A percentile compares a stretch with the other conserved stretches of the same genome.
Conservation (phyloP, 164 flowering plant genomes). For the Magnolia officinalis region DNA sequence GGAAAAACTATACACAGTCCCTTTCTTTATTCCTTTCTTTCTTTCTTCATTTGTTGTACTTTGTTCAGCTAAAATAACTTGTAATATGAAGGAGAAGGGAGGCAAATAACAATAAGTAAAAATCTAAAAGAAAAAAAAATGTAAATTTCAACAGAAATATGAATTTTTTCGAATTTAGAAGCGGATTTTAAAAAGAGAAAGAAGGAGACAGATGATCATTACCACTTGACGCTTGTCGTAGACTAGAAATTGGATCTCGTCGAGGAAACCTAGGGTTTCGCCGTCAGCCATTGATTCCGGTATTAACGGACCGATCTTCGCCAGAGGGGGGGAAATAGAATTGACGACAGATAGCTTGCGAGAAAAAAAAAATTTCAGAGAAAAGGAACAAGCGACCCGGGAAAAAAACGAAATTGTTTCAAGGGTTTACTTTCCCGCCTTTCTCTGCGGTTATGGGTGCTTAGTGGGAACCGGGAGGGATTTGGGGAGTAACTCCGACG, state of each 20-base stretch:
- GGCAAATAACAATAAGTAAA: no score
- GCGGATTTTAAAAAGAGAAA: neutral
- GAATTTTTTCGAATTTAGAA: neutral
- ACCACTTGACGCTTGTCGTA: slow-evolving; percentile 40
- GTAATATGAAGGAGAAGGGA: no score
- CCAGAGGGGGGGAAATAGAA: neutral
- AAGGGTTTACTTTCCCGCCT: slow-evolving; percentile 25
- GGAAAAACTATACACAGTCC: no score
- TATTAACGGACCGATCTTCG: neutral
- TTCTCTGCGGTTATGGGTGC: neutral
- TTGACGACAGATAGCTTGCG: neutral
- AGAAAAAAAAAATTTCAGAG: neutral
- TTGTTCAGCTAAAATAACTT: no score
- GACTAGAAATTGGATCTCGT: slow-evolving; percentile 28
- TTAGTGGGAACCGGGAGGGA: no score
- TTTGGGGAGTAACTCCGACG: no score
- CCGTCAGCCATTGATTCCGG: slow-evolving; percentile 18
- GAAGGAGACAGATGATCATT: neutral
- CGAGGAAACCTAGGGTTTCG: slow-evolving; percentile 20
- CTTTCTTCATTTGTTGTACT: no score
- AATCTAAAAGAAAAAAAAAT: neutral
- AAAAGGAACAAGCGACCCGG: neutral
- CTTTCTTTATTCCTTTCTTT: no score
- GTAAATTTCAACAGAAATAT: neutral
- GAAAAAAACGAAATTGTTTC: neutral